phyloP scores from a whole-genome alignment of 805 yeast species.

The Metschnikowia peoriensis region DNA sequence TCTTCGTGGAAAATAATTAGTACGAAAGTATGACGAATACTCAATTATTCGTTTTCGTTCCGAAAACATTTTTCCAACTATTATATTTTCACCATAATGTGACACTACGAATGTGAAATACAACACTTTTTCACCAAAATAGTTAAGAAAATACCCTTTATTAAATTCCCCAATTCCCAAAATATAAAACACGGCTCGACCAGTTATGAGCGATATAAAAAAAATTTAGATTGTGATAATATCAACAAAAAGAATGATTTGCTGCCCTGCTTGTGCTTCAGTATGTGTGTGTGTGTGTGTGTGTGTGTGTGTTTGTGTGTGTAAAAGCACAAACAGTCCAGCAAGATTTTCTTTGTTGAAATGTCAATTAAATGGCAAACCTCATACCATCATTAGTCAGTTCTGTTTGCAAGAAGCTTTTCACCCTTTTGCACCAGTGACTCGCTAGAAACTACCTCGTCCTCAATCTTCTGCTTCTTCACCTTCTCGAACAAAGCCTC shows the following conservation, averaged over 20 bases:
- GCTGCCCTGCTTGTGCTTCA: neutral
- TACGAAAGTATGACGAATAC: too few relatives aligned
- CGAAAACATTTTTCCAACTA: too few relatives aligned
- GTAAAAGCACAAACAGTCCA: neutral
- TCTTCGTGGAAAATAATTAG: too few relatives aligned
- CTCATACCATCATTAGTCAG: neutral
- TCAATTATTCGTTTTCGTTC: too few relatives aligned
- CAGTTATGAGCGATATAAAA: neutral
- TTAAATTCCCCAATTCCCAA: neutral
- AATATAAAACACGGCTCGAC: neutral
- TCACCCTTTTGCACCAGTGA: slow-evolving; percentile 4
- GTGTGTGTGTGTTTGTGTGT: slow-evolving; percentile 1
- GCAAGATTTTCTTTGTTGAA: too few relatives aligned
- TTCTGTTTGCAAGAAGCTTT: slow-evolving; percentile 7
- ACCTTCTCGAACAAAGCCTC: slow-evolving; percentile 47
- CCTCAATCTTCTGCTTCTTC: slow-evolving; percentile 16
- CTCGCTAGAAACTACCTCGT: neutral
- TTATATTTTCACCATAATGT: too few relatives aligned
- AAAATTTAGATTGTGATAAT: too few relatives aligned
- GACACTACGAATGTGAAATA: neutral
- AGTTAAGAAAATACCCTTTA: neutral
- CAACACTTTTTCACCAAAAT: neutral
- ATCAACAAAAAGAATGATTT: neutral
- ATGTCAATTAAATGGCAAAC: too few relatives aligned
- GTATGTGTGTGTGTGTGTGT: slow-evolving; percentile 13